Evolutionary conservation across 208 protist species (phyloP).

Genomic region (Leishmania major): DNA sequence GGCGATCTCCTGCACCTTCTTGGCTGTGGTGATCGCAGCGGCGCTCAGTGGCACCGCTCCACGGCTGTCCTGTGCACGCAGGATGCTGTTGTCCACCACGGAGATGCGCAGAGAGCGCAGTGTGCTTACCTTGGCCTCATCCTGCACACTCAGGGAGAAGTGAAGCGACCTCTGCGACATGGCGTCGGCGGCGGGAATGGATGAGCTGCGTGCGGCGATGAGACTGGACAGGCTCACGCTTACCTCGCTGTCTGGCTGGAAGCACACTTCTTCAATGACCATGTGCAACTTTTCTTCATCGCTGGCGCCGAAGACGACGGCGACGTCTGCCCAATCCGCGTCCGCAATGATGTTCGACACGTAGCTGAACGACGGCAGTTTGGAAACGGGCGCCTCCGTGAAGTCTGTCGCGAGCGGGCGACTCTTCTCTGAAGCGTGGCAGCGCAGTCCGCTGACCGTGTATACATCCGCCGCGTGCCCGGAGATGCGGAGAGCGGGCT

Average conservation of each 20-base stretch:
- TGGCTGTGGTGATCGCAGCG: constrained; percentile 14
- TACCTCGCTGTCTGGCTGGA: constrained; percentile 28
- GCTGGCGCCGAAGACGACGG: constrained; percentile 36
- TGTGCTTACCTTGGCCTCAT: constrained; percentile 16
- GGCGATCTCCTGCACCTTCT: constrained; percentile 31
- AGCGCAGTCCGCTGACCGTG: constrained; percentile 40
- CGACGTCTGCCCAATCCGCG: constrained; percentile 44
- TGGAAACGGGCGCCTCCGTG: constrained; percentile 42
- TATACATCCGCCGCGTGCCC: constrained; percentile 23
- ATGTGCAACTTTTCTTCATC: constrained; percentile 26
- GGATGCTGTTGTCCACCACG: constrained; percentile 19
- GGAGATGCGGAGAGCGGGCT: constrained; percentile 20
- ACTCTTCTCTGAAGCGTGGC: constrained; percentile 31
- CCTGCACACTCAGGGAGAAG: constrained; percentile 21
- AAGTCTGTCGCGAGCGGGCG: constrained; percentile 27
- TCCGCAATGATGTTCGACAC: constrained; percentile 61
- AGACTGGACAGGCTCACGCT: constrained; percentile 24
- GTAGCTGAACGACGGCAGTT: constrained; percentile 52
- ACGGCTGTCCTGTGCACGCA: constrained; percentile 19
- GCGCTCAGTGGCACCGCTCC: constrained; percentile 18
- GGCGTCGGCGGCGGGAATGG: background rate
- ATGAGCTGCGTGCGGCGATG: constrained; percentile 12
- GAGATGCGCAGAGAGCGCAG: constrained; percentile 28
- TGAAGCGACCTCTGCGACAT: background rate
- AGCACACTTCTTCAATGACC: constrained; percentile 43